Conservation (phyloP, 208 protist genomes). For the Sergeia podlipaevii region DNA sequence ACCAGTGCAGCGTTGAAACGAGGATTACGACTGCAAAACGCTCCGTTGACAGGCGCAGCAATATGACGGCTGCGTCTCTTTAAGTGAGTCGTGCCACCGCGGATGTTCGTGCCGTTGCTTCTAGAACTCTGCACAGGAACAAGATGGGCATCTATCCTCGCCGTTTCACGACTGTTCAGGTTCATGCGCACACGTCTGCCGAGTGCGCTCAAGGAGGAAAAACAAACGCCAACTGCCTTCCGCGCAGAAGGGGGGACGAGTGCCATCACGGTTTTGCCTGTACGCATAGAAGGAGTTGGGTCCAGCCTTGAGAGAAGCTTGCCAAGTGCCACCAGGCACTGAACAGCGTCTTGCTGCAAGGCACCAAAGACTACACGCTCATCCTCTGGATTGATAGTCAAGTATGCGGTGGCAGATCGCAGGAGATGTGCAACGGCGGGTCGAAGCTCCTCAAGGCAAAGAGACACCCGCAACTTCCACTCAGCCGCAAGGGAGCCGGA, state of each 20-base stretch:
- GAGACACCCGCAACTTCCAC: background rate
- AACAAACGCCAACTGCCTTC: conserved; percentile 24
- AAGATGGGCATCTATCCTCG: conserved; percentile 25
- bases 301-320: conserved; percentile 5
- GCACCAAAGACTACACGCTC: conserved; percentile 18
- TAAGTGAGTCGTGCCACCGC: background rate
- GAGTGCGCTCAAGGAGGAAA: conserved; percentile 18
- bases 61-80: too few relatives aligned
- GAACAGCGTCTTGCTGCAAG: background rate
- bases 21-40: too few relatives aligned
- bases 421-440: background rate
- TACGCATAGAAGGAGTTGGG: background rate
- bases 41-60: too few relatives aligned
- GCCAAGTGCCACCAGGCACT: conserved; percentile 7
- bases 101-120: background rate
- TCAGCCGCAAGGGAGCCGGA: background rate
- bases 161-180: conserved; percentile 24
- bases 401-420: conserved; percentile 4
- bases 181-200: conserved; percentile 32
- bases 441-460: background rate
- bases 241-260: conserved; percentile 10
- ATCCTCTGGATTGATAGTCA: conserved; percentile 2
- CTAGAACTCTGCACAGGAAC: too few relatives aligned
- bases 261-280: background rate
- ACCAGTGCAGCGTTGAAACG: too few relatives aligned